Conservation (phyloP, 352 stramenopile genomes). For the Phytophthora multivora region DNA sequence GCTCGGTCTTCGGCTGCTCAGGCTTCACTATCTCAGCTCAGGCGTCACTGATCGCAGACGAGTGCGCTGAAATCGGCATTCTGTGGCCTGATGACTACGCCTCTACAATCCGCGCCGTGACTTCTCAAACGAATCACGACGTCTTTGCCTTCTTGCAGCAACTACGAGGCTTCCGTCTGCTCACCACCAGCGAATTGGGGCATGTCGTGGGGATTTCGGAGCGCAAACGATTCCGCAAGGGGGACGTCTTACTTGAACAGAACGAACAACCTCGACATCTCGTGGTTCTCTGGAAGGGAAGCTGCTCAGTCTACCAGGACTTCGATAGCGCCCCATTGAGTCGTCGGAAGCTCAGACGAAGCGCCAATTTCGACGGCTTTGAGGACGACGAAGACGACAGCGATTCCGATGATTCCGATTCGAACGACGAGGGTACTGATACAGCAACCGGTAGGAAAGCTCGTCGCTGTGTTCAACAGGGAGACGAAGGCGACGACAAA, state of each 20-base stretch:
- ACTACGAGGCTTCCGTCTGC: conserved; percentile 62
- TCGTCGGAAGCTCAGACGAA: conserved; percentile 21
- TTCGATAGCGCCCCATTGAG: conserved; percentile 55
- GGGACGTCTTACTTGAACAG: conserved; percentile 65
- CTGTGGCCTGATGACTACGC: conserved; percentile 66
- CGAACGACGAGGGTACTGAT: not conserved
- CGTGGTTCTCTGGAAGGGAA: conserved; percentile 68
- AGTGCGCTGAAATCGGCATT: conserved; percentile 69
- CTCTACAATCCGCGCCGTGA: conserved; percentile 57
- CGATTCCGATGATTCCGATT: conserved; percentile 15
- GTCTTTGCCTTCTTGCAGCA: conserved; percentile 74
- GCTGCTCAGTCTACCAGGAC: conserved; percentile 68
- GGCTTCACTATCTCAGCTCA: conserved; percentile 55
- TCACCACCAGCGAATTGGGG: conserved; percentile 66
- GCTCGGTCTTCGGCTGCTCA: conserved; percentile 62
- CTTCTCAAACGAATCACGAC: conserved; percentile 64
- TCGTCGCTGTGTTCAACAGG: not conserved
- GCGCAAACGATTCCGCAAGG: conserved; percentile 67
- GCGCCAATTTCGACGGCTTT: conserved; percentile 20
- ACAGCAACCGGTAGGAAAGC: not conserved
- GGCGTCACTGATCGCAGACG: conserved; percentile 63
- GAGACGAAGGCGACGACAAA: conserved; percentile 23
- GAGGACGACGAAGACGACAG: conserved; percentile 11
- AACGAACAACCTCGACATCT: conserved; percentile 59
- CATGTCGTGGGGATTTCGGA: conserved; percentile 81